These are phyloP conservation scores for Sphagnurus paluster DNA, from an alignment of 1,284 basidiomycete genomes.

Conservation along the genomic window DNA sequence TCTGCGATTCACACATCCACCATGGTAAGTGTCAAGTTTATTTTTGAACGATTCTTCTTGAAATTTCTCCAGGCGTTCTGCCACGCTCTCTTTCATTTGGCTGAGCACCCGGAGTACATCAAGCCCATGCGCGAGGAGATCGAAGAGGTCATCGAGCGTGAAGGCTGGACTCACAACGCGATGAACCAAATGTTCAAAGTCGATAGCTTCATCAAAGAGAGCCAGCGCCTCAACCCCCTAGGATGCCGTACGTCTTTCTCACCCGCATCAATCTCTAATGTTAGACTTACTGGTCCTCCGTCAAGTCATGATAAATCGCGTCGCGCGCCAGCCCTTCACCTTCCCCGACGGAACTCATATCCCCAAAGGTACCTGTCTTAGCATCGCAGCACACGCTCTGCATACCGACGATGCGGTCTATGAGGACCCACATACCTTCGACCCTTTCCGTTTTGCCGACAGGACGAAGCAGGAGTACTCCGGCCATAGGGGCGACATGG, in stretches of 20 bases:
- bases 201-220: slow-evolving; percentile 40
- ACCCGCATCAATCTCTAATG: not conserved
- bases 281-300: not conserved
- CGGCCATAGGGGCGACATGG: slow-evolving; percentile 23
- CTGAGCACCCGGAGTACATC: slow-evolving; percentile 37
- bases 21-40: slow-evolving; percentile 10
- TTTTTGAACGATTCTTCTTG: not conserved
- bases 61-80: slow-evolving; percentile 9
- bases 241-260: slow-evolving; percentile 17
- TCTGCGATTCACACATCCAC: slow-evolving; percentile 24
- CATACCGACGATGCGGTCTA: slow-evolving; percentile 25
- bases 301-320: slow-evolving; percentile 23
- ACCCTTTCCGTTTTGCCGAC: slow-evolving; percentile 28
- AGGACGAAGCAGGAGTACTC: slow-evolving; percentile 9
- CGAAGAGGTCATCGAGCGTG: slow-evolving; percentile 26
- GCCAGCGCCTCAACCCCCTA: slow-evolving; percentile 17
- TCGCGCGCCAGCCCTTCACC: slow-evolving; percentile 25
- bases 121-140: slow-evolving; percentile 44
- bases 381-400: slow-evolving; percentile 16
- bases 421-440: slow-evolving; percentile 23
- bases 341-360: slow-evolving; percentile 32
- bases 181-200: slow-evolving; percentile 38
- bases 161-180: slow-evolving; percentile 42
- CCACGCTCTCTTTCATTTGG: slow-evolving; percentile 37
- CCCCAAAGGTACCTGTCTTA: slow-evolving; percentile 25